Evolutionary conservation across 2,329 filamentous ascomycete species (phyloP), one percentile per base, ranked within the genome.

Genomic region (Penicillium sp.): DNA sequence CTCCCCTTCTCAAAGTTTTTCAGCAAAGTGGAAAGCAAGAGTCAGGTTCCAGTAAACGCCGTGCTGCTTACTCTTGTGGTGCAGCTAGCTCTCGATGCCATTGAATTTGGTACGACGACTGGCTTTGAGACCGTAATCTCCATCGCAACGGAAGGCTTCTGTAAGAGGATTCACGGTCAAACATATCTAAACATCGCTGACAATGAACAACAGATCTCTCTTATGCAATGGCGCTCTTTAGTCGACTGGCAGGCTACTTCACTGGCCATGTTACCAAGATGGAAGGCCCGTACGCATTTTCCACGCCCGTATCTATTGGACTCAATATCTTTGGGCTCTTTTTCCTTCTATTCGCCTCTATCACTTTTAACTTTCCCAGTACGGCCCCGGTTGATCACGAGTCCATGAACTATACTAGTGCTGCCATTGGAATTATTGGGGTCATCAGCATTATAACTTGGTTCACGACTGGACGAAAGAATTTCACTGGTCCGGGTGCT

Each of bases 381-480:
- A 61, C 74, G 0, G 74, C 65, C 6, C 82, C 82, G 0, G 80
- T 84, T n/a, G 73, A 69, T 1, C 72, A 72, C 27, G 74, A 80
- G 21, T 81, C 80, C 29, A 84, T 84, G 81, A 84, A 83, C 51
- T 84, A 83, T 56, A 83, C 80, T 0, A 78, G 75, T 18, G 81
- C 82, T 0, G 81, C 81, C 0, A 77, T 83, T 24, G 81, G 81
- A 0, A 70, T 80, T 1, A 78, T 84, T 32, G 81, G 78, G 63
- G 52, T 82, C 4, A 70, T 84, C 15, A 78, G 75, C 13, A 34
- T 73, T 1, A 59, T 78, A 2, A 83, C 78, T 1, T 84, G 80
- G 81, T 52, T 81, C 7, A 78, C 74, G 1, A 81, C 77, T 0
- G 80, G 78, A 0, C 65, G 73, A 47, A 79, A 75, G 55, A 65